Evolutionary conservation across 306 rosid genomes (phyloP), one percentile per base, ranked within the genome.

Genomic region (Cicer chorassanicum): DNA sequence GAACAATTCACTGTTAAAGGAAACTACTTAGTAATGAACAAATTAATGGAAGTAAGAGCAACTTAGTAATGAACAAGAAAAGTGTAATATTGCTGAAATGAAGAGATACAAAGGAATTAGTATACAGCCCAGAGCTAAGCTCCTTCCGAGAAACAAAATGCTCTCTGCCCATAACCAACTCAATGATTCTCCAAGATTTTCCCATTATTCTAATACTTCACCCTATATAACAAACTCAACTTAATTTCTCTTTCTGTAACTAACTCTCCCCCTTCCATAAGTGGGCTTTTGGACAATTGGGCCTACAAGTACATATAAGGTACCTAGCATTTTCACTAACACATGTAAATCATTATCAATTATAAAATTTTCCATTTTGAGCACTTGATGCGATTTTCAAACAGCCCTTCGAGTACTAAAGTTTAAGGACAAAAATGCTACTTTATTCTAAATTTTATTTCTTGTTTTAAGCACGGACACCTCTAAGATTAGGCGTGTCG

Each of bases 11-110:
- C 4, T 38, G 11, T 64, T 19, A 40, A 40, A 76, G 40, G 66
- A 76, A 66, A 77, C 75, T 57, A 36, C 41, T 16, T 29, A 21
- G 39, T 68, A 46, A 29, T 29, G 51, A 46, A 77, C 4, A 13
- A 29, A 29, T 4, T 29, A 29, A 29, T 29, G 36, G 36, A 29
- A 29, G 5, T 3, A 29, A 29, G 36, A 29, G 36, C 36, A 29
- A 29, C 36, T 29, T 29, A 9, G 39, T 4, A 9, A 56, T 56
- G 39, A 60, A 60, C 34, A 21, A 13, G 9, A 59, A 29, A 38
- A 8, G 62, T 19, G 62, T 12, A 19, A 55, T 55, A 55, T 19
- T 55, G 9, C 13, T 18, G 19, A 55, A 9, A 8, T 55, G 62
- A 55, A 55, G n/a, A 55, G 10, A 55, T 9, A 19, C 2, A 9